These are phyloP conservation scores for Orychophragmus violaceus DNA, from an alignment of 345 rosid species.

Conservation along the genomic window DNA sequence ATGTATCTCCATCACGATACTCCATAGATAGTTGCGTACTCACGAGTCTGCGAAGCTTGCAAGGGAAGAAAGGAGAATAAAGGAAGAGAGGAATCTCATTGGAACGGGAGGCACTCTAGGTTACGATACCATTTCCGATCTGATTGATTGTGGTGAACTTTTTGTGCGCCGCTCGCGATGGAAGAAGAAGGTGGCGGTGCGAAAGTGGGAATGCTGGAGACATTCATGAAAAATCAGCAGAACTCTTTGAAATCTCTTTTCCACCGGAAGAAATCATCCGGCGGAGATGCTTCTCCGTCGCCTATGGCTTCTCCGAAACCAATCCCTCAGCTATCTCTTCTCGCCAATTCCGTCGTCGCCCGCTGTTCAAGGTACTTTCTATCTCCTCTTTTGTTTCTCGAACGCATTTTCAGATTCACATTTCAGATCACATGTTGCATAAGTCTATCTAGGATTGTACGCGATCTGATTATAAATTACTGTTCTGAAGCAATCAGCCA, in stretches of 20 bases:
- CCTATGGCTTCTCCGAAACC: conserved; percentile 45
- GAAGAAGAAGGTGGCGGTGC: conserved; percentile 25
- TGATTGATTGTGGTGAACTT: background rate
- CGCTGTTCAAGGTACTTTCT: conserved; percentile 69
- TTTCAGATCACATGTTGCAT: conserved; percentile 9
- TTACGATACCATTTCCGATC: conserved; percentile 3
- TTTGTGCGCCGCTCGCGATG: background rate
- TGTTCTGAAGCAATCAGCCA: background rate
- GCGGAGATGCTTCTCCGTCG: conserved; percentile 18
- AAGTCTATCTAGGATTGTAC: background rate
- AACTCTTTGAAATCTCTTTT: conserved; percentile 61
- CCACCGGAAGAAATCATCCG: conserved; percentile 44
- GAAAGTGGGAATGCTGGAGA: conserved; percentile 39
- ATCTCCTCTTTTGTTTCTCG: background rate
- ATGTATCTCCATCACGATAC: background rate
- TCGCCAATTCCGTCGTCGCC: conserved; percentile 83
- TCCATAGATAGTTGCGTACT: background rate
- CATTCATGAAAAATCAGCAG: conserved; percentile 53
- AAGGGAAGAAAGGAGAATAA: background rate
- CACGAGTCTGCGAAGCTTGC: conserved; percentile 14
- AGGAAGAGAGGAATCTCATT: conserved; percentile 15
- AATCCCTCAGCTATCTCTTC: conserved; percentile 72
- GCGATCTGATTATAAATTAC: background rate
- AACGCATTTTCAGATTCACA: background rate
- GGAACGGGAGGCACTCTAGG: background rate